Evolutionary conservation across 169 alveolate genomes (phyloP).

Genomic region (Cryptosporidium ubiquitum): DNA sequence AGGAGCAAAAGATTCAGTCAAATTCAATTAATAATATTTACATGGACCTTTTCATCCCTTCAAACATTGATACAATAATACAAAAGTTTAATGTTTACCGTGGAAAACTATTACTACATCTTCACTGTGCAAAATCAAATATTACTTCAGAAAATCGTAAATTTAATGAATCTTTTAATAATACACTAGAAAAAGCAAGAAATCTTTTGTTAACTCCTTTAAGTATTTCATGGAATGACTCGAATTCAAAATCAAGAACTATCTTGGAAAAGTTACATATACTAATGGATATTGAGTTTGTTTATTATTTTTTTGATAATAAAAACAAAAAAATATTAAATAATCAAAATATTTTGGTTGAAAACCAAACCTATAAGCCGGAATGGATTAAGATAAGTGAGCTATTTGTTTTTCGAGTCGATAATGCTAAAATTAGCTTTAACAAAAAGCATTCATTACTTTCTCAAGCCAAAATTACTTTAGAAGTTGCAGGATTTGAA

Average conservation of each 20-base stretch:
- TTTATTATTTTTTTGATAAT: conserved; percentile 12
- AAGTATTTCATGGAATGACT: conserved; percentile 42
- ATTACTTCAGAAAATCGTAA: background rate
- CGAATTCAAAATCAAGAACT: background rate
- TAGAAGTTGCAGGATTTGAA: conserved; percentile 51
- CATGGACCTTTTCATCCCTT: conserved; percentile 53
- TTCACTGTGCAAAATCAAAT: background rate
- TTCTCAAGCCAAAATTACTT: conserved; percentile 43
- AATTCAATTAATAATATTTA: conserved; percentile 5
- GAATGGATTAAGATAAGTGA: conserved; percentile 38
- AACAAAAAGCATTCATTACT: conserved; percentile 20
- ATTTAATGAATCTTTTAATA: conserved; percentile 30
- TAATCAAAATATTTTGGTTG: background rate
- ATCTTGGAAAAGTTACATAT: conserved; percentile 43
- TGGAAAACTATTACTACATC: conserved; percentile 52
- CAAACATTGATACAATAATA: conserved; percentile 37
- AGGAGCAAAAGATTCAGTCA: background rate
- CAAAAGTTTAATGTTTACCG: conserved; percentile 54
- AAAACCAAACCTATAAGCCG: background rate
- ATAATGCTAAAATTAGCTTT: conserved; percentile 16
- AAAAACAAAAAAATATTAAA: background rate
- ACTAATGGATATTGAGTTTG: conserved; percentile 61
- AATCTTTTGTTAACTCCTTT: conserved; percentile 18
- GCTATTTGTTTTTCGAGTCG: conserved; percentile 43
- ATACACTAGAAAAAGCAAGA: conserved; percentile 52